Conservation (phyloP, 2,329 filamentous ascomycete species). For the Trichophyton schoenleinii region DNA sequence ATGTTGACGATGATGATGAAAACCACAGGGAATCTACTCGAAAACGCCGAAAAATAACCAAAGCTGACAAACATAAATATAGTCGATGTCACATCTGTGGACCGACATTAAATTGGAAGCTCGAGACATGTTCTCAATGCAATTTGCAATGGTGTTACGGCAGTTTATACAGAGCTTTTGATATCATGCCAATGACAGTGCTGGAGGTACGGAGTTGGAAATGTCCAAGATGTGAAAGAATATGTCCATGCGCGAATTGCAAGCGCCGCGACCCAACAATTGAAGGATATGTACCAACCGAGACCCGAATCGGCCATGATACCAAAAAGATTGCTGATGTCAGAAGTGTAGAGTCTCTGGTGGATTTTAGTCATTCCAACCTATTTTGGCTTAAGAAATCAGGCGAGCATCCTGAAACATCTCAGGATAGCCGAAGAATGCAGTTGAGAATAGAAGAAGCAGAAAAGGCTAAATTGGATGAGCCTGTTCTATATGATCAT, state of each 20-base stretch:
- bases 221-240: constrained; percentile 73
- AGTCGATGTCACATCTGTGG: constrained; percentile 69
- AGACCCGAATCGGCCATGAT: constrained; percentile 78
- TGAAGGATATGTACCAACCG: constrained; percentile 71
- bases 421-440: constrained; percentile 28
- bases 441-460: constrained; percentile 42
- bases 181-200: constrained; percentile 70
- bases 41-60: constrained; percentile 48
- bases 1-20: constrained; percentile 25
- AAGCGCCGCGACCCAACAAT: constrained; percentile 51
- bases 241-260: constrained; percentile 79
- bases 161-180: constrained; percentile 81
- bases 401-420: constrained; percentile 31
- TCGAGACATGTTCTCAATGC: constrained; percentile 69
- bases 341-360: constrained; percentile 75
- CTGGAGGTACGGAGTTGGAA: constrained; percentile 75
- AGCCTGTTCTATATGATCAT: constrained; percentile 35
- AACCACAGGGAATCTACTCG: constrained; percentile 47
- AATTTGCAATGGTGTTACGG: constrained; percentile 78
- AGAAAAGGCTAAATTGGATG: constrained; percentile 37
- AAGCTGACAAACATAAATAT: constrained; percentile 37
- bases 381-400: constrained; percentile 62
- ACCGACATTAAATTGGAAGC: constrained; percentile 65
- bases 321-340: constrained; percentile 83
- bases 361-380: constrained; percentile 85